Percentiles rank a stretch among this genome's conserved stretches.
phyloP scores from a whole-genome alignment of 1,284 basidiomycete genomes.

The Pascua sp. region DNA sequence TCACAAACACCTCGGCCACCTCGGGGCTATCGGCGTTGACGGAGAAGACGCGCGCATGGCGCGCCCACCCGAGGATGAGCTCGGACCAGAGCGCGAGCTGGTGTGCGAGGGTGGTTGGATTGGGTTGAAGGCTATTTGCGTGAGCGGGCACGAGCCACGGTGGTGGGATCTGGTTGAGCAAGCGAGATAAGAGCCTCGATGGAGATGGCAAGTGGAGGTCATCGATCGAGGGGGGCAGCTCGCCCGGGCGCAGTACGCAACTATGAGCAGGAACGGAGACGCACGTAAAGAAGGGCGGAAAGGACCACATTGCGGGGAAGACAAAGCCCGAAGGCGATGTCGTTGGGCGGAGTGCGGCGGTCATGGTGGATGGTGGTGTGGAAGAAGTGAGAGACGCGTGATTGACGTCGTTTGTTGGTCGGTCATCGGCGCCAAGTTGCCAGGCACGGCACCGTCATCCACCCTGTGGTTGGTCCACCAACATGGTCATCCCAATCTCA shows the following conservation, averaged over 20 bases:
- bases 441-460: background rate
- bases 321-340: constrained; percentile 41
- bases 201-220: background rate
- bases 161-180: background rate
- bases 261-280: constrained; percentile 9
- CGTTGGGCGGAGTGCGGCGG: constrained; percentile 17
- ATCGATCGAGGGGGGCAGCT: background rate
- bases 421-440: background rate
- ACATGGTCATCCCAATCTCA: background rate
- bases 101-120: constrained; percentile 50
- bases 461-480: too few relatives aligned
- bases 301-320: constrained; percentile 54
- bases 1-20: constrained; percentile 40
- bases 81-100: constrained; percentile 53
- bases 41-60: constrained; percentile 47
- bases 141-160: constrained; percentile 1
- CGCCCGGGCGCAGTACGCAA: background rate
- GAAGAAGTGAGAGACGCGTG: background rate
- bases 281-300: constrained; percentile 57
- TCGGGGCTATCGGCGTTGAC: constrained; percentile 45
- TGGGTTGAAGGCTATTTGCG: constrained; percentile 50
- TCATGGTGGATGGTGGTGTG: constrained; percentile 2
- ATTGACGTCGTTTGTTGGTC: background rate
- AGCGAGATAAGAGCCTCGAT: background rate
- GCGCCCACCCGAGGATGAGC: constrained; percentile 50